Evolutionary conservation across 352 stramenopile species (phyloP).

Genomic region (Globisporangium canariense): DNA sequence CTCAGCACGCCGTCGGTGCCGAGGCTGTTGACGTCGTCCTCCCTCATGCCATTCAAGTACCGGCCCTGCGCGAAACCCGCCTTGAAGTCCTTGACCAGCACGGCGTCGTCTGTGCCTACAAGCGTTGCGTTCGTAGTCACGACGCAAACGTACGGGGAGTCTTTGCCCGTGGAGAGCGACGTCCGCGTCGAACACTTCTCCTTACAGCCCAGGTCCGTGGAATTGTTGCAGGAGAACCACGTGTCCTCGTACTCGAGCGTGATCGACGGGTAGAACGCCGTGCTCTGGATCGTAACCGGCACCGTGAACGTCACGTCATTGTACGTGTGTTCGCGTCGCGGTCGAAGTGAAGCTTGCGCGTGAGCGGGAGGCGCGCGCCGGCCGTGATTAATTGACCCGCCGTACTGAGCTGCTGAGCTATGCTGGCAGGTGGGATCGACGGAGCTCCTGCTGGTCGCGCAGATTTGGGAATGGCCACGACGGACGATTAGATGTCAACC

Average conservation of each 20-base stretch:
- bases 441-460: too few relatives aligned
- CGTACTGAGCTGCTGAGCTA: background rate
- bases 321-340: background rate
- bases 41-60: background rate
- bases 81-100: background rate
- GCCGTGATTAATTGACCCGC: background rate
- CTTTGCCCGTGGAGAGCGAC: background rate
- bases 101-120: background rate
- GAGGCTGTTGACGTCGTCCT: background rate
- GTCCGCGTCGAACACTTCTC: background rate
- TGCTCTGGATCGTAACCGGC: background rate
- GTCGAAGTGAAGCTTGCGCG: background rate
- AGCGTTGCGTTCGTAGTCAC: background rate
- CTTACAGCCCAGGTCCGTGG: background rate
- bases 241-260: background rate
- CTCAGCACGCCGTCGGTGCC: background rate
- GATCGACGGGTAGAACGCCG: background rate
- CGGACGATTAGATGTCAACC: too few relatives aligned
- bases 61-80: background rate
- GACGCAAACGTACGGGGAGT: background rate
- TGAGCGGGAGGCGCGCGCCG: background rate
- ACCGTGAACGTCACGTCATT: background rate
- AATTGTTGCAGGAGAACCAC: constrained; percentile 1
- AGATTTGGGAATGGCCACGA: too few relatives aligned
- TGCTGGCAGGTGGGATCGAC: too few relatives aligned